phyloP scores from a whole-genome alignment of 2,329 filamentous ascomycete species.

The Alternaria arborescens region DNA sequence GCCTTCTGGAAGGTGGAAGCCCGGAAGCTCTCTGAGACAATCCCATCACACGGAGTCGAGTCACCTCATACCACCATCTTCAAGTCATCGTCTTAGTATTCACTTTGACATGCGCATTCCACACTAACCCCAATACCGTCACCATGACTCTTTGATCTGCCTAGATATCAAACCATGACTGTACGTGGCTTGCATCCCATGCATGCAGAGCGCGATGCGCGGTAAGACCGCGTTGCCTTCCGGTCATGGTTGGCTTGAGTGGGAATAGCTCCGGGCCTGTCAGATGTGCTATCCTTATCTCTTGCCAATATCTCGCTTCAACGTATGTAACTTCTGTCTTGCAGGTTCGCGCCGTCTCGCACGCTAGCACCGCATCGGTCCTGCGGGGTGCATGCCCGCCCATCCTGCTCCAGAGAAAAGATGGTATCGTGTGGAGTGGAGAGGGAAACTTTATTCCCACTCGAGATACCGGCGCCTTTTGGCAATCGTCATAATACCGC shows the following conservation, averaged over 20 bases:
- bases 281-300: constrained; percentile 16
- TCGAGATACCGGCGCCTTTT: not conserved
- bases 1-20: constrained; percentile 18
- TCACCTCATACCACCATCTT: not conserved
- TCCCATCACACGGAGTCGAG: not conserved
- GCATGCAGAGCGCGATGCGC: constrained; percentile 1
- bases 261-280: constrained; percentile 12
- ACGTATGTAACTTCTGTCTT: constrained; percentile 10
- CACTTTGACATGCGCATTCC: not conserved
- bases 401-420: not conserved
- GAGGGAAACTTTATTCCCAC: constrained; percentile 6
- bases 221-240: not conserved
- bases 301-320: constrained; percentile 9
- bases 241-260: constrained; percentile 1
- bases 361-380: constrained; percentile 7
- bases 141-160: not conserved
- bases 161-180: constrained; percentile 4
- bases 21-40: not conserved
- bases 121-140: not conserved
- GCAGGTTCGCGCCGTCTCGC: constrained; percentile 9
- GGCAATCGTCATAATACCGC: not conserved
- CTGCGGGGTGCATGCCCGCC: constrained; percentile 31
- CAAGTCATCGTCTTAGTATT: not conserved
- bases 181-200: constrained; percentile 3
- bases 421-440: constrained; percentile 8